Percentiles rank a stretch among this genome's conserved stretches.
phyloP scores from a whole-genome alignment of 148 eudicot genomes.

The Camellia japonica region DNA sequence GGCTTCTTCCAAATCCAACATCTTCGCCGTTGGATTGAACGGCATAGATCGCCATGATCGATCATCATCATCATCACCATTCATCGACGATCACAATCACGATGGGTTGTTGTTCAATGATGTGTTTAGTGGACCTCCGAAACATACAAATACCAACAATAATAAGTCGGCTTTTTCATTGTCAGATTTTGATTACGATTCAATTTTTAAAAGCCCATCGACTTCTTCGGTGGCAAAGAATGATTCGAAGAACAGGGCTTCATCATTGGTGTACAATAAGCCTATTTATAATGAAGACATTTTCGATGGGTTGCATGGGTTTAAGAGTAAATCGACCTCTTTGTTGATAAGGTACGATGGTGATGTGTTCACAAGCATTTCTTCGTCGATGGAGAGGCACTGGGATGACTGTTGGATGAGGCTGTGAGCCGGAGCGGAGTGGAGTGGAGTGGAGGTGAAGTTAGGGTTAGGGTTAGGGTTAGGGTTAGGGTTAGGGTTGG shows the following conservation, averaged over 20 bases:
- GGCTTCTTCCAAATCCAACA: constrained; percentile 38
- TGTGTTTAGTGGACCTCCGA: constrained; percentile 26
- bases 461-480: too few relatives aligned
- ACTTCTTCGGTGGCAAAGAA: neutral
- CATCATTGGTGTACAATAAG: constrained; percentile 86
- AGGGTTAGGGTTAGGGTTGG: too few relatives aligned
- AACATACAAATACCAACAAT: constrained; percentile 15
- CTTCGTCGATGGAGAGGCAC: neutral
- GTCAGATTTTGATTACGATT: constrained; percentile 52
- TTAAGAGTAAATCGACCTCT: constrained; percentile 44
- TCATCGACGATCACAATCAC: constrained; percentile 31
- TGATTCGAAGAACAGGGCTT: constrained; percentile 34
- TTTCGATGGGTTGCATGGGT: constrained; percentile 52
- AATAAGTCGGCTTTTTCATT: constrained; percentile 19
- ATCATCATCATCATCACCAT: constrained; percentile 24
- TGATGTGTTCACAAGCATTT: constrained; percentile 40
- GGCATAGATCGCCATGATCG: constrained; percentile 26
- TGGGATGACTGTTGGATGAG: too few relatives aligned
- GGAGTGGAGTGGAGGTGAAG: too few relatives aligned
- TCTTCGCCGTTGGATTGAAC: constrained; percentile 25
- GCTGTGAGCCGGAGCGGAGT: too few relatives aligned
- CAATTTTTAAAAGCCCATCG: constrained; percentile 53
- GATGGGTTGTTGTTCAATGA: neutral
- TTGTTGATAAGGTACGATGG: constrained; percentile 37
- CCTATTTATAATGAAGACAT: constrained; percentile 87